Evolutionary conservation across 805 yeast genomes (phyloP).

Genomic region (Saccharomyces jurei): DNA sequence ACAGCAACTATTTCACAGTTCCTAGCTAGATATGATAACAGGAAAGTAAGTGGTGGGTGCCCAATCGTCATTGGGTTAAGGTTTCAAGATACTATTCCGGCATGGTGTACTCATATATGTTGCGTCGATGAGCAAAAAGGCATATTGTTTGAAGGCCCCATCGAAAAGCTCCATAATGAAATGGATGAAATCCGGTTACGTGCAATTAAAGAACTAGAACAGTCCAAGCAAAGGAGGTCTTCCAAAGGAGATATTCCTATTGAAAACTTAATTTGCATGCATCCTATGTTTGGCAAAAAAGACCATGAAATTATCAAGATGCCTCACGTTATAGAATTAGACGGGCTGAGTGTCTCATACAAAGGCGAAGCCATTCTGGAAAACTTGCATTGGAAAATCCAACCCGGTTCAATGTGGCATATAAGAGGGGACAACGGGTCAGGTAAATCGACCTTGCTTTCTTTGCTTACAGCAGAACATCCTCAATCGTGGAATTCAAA

Average conservation of each 20-base stretch:
- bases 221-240: not conserved
- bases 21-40: slow-evolving; percentile 12
- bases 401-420: slow-evolving; percentile 78
- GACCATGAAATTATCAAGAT: slow-evolving; percentile 8
- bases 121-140: slow-evolving; percentile 48
- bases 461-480: slow-evolving; percentile 86
- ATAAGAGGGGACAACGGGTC: slow-evolving; percentile 84
- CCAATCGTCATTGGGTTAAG: slow-evolving; percentile 70
- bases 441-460: slow-evolving; percentile 83
- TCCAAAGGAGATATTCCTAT: slow-evolving; percentile 6
- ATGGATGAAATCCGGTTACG: slow-evolving; percentile 20
- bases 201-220: slow-evolving; percentile 1
- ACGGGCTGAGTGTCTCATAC: slow-evolving; percentile 57
- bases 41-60: slow-evolving; percentile 7
- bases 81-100: slow-evolving; percentile 65
- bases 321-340: slow-evolving; percentile 42
- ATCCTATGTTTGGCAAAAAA: slow-evolving; percentile 15
- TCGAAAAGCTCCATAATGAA: slow-evolving; percentile 16
- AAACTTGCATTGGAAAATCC: slow-evolving; percentile 58
- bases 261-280: slow-evolving; percentile 18
- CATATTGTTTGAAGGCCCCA: slow-evolving; percentile 42
- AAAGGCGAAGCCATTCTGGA: slow-evolving; percentile 51
- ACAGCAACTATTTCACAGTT: slow-evolving; percentile 46
- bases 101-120: slow-evolving; percentile 71
- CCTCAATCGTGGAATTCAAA: slow-evolving; percentile 89